Evolutionary conservation across 768 basidiomycete genomes (phyloP).

Genomic region (Auricularia sp.): DNA sequence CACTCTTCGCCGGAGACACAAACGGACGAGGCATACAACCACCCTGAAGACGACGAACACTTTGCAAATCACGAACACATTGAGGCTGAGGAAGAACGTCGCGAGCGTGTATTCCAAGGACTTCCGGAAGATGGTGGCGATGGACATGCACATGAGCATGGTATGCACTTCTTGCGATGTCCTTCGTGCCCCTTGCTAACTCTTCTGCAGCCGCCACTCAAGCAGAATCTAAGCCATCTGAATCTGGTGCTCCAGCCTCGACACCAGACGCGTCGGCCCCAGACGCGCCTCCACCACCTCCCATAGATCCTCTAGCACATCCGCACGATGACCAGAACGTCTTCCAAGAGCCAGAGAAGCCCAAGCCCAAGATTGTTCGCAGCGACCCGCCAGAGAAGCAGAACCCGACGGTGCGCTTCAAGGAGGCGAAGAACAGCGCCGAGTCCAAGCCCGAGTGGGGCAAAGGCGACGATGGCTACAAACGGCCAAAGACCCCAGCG

Average conservation of each 20-base stretch:
- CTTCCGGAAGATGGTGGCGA: constrained; percentile 59
- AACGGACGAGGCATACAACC: constrained; percentile 87
- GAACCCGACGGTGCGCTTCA: constrained; percentile 55
- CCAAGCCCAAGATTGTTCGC: constrained; percentile 44
- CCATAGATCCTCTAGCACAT: constrained; percentile 7
- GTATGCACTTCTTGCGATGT: too few species aligned
- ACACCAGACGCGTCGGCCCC: constrained; percentile 9
- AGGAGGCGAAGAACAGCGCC: constrained; percentile 42
- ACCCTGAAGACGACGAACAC: constrained; percentile 89
- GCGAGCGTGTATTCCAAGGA: constrained; percentile 78
- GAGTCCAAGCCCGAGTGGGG: constrained; percentile 60
- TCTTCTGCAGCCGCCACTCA: constrained; percentile 21
- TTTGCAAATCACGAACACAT: constrained; percentile 83
- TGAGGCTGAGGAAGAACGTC: constrained; percentile 72
- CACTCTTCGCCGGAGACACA: constrained; percentile 97
- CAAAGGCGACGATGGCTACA: constrained; percentile 57
- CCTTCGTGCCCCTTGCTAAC: too few species aligned
- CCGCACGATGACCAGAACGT: constrained; percentile 29
- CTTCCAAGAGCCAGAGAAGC: constrained; percentile 14
- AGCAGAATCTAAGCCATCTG: constrained; percentile 31
- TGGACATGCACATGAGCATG: background rate
- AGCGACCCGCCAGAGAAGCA: constrained; percentile 55
- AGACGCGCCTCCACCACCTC: constrained; percentile 9
- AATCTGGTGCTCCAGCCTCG: background rate
- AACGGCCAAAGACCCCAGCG: constrained; percentile 54